Percentiles rank a stretch among this genome's conserved stretches.
Evolutionary conservation across 306 rosid species (phyloP).

Genomic region (Sesbania bispinosa): DNA sequence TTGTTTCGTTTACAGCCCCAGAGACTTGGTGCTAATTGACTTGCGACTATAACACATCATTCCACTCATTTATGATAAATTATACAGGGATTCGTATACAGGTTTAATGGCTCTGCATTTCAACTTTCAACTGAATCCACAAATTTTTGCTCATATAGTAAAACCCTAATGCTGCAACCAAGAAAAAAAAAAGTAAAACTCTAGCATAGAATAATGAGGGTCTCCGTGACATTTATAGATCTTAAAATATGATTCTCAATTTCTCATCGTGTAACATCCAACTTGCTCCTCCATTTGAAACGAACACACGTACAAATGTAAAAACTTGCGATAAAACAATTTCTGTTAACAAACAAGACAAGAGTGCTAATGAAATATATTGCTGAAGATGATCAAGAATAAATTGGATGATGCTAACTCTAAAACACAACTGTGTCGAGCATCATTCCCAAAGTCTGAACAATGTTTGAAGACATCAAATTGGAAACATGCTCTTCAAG

Average conservation of each 20-base stretch:
- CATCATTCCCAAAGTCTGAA: slow-evolving; percentile 93
- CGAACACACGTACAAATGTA: slow-evolving; percentile 7
- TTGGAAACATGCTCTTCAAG: slow-evolving; percentile 92
- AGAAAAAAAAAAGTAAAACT: neutral
- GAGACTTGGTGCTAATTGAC: too few relatives aligned
- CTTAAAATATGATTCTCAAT: neutral
- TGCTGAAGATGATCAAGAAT: neutral
- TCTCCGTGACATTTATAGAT: neutral
- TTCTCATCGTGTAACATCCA: neutral
- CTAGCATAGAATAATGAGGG: neutral
- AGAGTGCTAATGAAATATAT: neutral
- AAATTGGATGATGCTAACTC: neutral
- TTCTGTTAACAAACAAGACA: neutral
- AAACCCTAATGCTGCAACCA: too few relatives aligned
- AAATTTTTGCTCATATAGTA: too few relatives aligned
- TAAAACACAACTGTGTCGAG: slow-evolving; percentile 90
- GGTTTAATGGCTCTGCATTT: too few relatives aligned
- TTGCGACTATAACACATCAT: too few relatives aligned
- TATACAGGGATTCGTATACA: too few relatives aligned
- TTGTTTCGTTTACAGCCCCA: too few relatives aligned
- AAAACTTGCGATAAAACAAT: neutral
- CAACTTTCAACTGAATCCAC: too few relatives aligned
- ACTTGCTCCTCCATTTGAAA: neutral
- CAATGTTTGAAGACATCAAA: slow-evolving; percentile 91
- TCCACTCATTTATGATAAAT: too few relatives aligned